Conservation (phyloP, 108 stramenopile species). For the Cylindrotheca closterium region DNA sequence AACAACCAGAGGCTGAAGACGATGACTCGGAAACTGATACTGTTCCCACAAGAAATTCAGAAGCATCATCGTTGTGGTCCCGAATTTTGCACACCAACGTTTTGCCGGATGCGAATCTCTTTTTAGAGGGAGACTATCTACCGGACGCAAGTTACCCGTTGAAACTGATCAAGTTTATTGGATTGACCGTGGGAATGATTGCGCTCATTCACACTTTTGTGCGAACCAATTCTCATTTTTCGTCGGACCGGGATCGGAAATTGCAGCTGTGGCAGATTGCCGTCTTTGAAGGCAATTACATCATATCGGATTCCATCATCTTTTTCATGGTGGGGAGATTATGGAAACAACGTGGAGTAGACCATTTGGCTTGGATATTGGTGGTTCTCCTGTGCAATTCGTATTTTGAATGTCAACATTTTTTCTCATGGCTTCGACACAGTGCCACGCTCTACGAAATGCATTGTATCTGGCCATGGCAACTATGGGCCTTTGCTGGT, state of each 20-base stretch:
- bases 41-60: too few relatives aligned
- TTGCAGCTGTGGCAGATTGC: slow-evolving; percentile 38
- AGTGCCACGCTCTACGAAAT: slow-evolving; percentile 62
- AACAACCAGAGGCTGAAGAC: neutral
- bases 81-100: neutral
- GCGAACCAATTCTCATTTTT: neutral
- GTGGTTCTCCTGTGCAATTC: slow-evolving; percentile 25
- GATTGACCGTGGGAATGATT: slow-evolving; percentile 25
- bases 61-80: neutral
- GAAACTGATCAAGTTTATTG: slow-evolving; percentile 53
- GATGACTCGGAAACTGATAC: neutral
- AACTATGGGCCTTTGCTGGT: slow-evolving; percentile 51
- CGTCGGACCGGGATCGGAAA: slow-evolving; percentile 26
- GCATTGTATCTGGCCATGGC: slow-evolving; percentile 61
- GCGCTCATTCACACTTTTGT: slow-evolving; percentile 39
- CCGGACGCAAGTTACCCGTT: slow-evolving; percentile 20
- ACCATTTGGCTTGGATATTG: slow-evolving; percentile 43
- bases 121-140: neutral
- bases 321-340: slow-evolving; percentile 64
- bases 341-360: slow-evolving; percentile 41
- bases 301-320: slow-evolving; percentile 44
- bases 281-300: slow-evolving; percentile 42
- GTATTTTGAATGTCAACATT: slow-evolving; percentile 36
- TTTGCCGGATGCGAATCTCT: slow-evolving; percentile 7
- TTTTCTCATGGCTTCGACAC: slow-evolving; percentile 53